Conservation (phyloP, 176 grass and related monocot genomes). For the Eleusine indica region DNA sequence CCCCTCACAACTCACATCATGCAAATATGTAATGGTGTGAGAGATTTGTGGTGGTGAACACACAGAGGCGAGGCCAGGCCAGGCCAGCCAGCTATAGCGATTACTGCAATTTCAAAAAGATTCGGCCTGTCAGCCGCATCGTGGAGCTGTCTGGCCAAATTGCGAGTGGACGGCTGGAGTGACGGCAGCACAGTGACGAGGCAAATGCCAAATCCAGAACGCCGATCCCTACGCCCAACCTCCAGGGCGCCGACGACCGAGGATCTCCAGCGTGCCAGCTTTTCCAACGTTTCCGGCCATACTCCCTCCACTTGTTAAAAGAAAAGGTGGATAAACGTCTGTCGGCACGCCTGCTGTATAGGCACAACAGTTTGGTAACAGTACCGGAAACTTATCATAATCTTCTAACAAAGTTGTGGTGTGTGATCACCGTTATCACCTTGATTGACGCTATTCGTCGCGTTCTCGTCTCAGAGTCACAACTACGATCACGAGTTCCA, state of each 20-base stretch:
- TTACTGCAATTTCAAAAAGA: slow-evolving; percentile 43
- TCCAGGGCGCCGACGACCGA: neutral
- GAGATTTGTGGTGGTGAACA: too few species aligned
- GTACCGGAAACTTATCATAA: neutral
- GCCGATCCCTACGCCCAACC: slow-evolving; percentile 8
- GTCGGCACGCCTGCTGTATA: neutral
- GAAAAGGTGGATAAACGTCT: neutral
- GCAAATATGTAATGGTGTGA: too few species aligned
- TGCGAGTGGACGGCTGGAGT: slow-evolving; percentile 49
- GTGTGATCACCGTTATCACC: neutral
- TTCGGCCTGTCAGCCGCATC: slow-evolving; percentile 45
- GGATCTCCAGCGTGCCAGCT: neutral
- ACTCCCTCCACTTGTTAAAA: too few species aligned
- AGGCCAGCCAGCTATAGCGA: slow-evolving; percentile 15
- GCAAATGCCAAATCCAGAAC: slow-evolving; percentile 34
- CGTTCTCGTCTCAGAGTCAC: too few species aligned
- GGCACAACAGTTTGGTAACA: neutral
- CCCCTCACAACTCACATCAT: too few species aligned
- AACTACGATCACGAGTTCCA: neutral
- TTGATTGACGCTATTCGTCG: too few species aligned
- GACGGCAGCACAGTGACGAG: slow-evolving; percentile 32
- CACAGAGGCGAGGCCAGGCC: too few species aligned
- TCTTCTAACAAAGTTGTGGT: neutral
- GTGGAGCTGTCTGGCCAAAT: slow-evolving; percentile 49
- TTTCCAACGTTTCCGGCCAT: neutral